Conservation (phyloP, 768 basidiomycete genomes). For the Tulasnella sp. region DNA sequence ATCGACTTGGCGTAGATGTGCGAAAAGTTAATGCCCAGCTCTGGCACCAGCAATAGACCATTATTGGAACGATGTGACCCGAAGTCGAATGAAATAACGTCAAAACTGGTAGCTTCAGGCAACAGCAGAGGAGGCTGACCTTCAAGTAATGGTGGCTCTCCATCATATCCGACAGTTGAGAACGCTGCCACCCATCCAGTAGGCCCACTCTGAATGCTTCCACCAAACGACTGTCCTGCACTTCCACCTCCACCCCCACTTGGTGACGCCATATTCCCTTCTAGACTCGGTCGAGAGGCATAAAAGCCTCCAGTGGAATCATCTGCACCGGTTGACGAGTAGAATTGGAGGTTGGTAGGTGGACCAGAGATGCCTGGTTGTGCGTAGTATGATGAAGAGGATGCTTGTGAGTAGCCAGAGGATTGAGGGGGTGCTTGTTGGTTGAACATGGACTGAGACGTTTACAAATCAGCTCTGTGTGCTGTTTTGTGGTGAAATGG, state of each 20-base stretch:
- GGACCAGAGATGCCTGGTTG: constrained; percentile 7
- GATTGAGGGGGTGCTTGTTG: constrained; percentile 10
- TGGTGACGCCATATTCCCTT: constrained; percentile 52
- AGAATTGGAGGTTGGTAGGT: constrained; percentile 20
- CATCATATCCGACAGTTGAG: constrained; percentile 89
- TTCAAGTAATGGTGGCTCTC: constrained; percentile 90
- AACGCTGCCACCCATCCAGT: constrained; percentile 84
- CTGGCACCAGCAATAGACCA: constrained; percentile 31
- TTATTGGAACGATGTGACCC: neutral
- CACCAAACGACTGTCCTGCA: constrained; percentile 41
- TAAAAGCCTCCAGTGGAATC: constrained; percentile 9
- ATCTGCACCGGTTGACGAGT: constrained; percentile 5
- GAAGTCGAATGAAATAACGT: too few species aligned
- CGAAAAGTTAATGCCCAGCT: constrained; percentile 94
- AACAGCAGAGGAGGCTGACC: constrained; percentile 35
- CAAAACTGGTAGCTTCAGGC: neutral
- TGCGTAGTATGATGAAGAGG: constrained; percentile 3
- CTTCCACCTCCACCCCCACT: constrained; percentile 39
- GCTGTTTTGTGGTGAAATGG: neutral
- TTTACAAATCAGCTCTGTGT: neutral
- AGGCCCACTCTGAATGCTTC: constrained; percentile 60
- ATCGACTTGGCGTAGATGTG: constrained; percentile 91
- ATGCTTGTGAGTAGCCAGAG: constrained; percentile 2
- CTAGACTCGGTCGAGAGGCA: constrained; percentile 34
- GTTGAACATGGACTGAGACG: constrained; percentile 16